Conservation (phyloP, 2,329 filamentous ascomycete species). For the Mollisiaceae sp. region DNA sequence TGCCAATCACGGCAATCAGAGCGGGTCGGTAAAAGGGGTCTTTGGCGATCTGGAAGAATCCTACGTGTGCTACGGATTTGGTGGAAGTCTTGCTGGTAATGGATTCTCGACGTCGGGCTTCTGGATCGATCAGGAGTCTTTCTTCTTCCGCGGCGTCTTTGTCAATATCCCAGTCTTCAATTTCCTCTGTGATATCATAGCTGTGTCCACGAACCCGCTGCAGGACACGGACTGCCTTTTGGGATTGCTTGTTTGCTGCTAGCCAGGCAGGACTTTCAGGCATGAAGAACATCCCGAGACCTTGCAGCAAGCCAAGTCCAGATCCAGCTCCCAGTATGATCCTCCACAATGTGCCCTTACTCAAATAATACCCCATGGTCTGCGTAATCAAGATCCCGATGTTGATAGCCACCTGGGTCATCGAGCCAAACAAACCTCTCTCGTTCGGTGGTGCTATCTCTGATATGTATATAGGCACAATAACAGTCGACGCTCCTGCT, state of each 20-base stretch:
- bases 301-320: conserved; percentile 69
- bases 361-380: conserved; percentile 84
- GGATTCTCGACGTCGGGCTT: conserved; percentile 33
- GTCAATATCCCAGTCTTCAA: conserved; percentile 61
- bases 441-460: conserved; percentile 80
- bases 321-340: conserved; percentile 79
- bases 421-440: conserved; percentile 78
- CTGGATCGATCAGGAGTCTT: conserved; percentile 34
- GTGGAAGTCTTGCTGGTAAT: conserved; percentile 32
- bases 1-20: conserved; percentile 82
- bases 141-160: conserved; percentile 39
- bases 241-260: conserved; percentile 65
- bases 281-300: conserved; percentile 73
- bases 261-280: conserved; percentile 91
- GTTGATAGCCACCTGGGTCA: conserved; percentile 95
- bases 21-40: conserved; percentile 73
- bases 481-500: conserved; percentile 87
- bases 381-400: conserved; percentile 86
- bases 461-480: conserved; percentile 92
- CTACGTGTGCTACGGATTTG: conserved; percentile 48
- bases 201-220: conserved; percentile 75
- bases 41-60: conserved; percentile 68
- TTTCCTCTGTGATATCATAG: conserved; percentile 75
- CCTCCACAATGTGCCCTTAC: conserved; percentile 79
- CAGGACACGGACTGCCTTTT: conserved; percentile 69